Evolutionary conservation across 2,329 filamentous ascomycete species (phyloP), one percentile per base, ranked within the genome.

Genomic region (Venturia nashicola): DNA sequence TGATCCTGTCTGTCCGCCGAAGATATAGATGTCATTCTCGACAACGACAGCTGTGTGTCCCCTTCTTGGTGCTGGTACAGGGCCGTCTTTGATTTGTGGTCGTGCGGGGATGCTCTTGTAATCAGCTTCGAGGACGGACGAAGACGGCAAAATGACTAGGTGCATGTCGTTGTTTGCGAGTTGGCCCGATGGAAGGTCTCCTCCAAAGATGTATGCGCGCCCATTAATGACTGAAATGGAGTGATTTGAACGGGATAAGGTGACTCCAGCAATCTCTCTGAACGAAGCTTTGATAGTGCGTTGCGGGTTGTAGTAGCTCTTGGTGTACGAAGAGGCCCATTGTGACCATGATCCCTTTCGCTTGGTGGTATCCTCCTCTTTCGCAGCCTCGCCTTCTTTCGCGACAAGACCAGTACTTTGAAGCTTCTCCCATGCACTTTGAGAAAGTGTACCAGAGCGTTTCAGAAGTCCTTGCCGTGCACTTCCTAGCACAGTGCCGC

Each of bases 151-250:
- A 14, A 82, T 79, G 61, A 84, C 71, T 61, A 84, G 27, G 23
- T 55, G 43, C 46, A 62, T 77, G 62, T 78, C 76, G 69, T 80
- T 80, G 63, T 77, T 75, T 40, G 79, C 80, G 34, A 82, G 72
- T 23, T 61, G 39, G 46, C 65, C 74, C 66, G 66, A 75, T 27
- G 43, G 40, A 27, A 51, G 12, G 68, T 78, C 75, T 62, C 82
- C 82, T 7, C 82, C 82, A 66, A 83, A 83, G 62, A 84, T 78
- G 69, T 83, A 83, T 39, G 81, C 81, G 66, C 80, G 79, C 62
- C 79, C 77, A 65, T 78, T 79, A 66, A 85, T 75, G 57, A 82
- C 72, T 4, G 80, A 82, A 59, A 84, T 68, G 2, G 80, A 80
- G 70, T 85, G 82, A 55, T 78, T 71, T 9, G 77, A 76, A 63